Percentiles rank a stretch among this genome's conserved stretches.
These are phyloP conservation scores for Stephanodiscus minutulus DNA, from an alignment of 108 stramenopile genomes.

Conservation along the genomic window DNA sequence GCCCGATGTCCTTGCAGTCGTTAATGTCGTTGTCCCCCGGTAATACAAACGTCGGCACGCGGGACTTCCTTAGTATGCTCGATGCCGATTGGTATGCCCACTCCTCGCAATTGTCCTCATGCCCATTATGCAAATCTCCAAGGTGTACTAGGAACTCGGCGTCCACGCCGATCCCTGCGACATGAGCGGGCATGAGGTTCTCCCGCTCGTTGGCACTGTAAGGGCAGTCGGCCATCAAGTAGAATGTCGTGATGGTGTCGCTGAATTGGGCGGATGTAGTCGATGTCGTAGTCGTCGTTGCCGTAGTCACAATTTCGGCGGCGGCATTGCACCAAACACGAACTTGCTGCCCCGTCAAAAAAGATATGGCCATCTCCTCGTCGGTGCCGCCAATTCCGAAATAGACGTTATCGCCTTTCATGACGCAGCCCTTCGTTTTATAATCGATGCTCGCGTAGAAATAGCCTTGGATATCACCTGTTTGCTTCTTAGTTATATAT, in stretches of 20 bases:
- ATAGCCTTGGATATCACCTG: not conserved
- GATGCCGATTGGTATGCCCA: conserved; percentile 46
- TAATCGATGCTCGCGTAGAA: not conserved
- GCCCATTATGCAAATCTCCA: conserved; percentile 69
- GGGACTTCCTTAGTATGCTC: conserved; percentile 32
- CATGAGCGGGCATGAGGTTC: conserved; percentile 39
- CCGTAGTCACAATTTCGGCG: no score
- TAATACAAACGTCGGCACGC: conserved; percentile 62
- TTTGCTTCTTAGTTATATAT: not conserved
- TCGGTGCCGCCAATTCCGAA: conserved; percentile 9
- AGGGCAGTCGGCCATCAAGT: conserved; percentile 73
- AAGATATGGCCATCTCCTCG: conserved; percentile 4
- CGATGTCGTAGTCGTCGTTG: no score
- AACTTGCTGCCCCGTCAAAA: not conserved
- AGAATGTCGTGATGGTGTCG: conserved; percentile 49
- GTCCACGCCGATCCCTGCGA: conserved; percentile 49
- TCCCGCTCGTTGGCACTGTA: conserved; percentile 47
- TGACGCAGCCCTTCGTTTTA: conserved; percentile 6
- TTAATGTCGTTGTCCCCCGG: conserved; percentile 82
- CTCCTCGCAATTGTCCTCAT: conserved; percentile 50
- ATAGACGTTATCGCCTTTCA: not conserved
- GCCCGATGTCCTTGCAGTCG: conserved; percentile 57
- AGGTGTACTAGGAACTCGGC: conserved; percentile 77
- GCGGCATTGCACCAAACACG: conserved; percentile 15
- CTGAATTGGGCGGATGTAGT: no score